These are phyloP conservation scores for Penicillium samsonianum DNA, from an alignment of 495 filamentous ascomycete genomes.

Conservation along the genomic window DNA sequence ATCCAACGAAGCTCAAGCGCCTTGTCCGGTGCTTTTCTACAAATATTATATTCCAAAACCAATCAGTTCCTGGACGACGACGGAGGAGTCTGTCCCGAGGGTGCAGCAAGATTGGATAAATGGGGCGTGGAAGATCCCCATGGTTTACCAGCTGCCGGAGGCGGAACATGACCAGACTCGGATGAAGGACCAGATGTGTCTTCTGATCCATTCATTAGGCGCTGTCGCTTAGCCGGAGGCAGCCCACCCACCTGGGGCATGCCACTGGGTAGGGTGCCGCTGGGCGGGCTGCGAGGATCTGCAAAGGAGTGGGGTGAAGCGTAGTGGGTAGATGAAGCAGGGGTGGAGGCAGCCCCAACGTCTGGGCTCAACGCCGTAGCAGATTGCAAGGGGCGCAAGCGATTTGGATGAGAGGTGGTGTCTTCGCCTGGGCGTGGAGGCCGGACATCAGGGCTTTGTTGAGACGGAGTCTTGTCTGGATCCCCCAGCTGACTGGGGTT, in stretches of 20 bases:
- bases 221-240: constrained; percentile 42
- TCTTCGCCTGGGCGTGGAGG: constrained; percentile 32
- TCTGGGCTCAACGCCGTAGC: constrained; percentile 36
- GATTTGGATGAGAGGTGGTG: constrained; percentile 30
- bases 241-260: constrained; percentile 9
- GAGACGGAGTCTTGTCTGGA: constrained; percentile 15
- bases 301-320: constrained; percentile 38
- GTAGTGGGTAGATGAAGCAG: constrained; percentile 34
- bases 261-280: background rate
- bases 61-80: constrained; percentile 19
- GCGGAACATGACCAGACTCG: constrained; percentile 16
- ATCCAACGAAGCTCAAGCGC: background rate
- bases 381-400: constrained; percentile 31
- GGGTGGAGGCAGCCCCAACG: constrained; percentile 28
- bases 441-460: constrained; percentile 23
- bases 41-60: background rate
- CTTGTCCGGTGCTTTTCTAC: background rate
- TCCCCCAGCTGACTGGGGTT: constrained; percentile 23
- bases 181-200: constrained; percentile 15
- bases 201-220: constrained; percentile 47
- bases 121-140: constrained; percentile 28
- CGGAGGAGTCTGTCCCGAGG: constrained; percentile 31
- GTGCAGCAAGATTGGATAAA: constrained; percentile 30
- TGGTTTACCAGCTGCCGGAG: constrained; percentile 9
- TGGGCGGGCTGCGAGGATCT: constrained; percentile 33